Evolutionary conservation across 2,329 filamentous ascomycete genomes (phyloP).

Genomic region (Paecilomyces fulvus): DNA sequence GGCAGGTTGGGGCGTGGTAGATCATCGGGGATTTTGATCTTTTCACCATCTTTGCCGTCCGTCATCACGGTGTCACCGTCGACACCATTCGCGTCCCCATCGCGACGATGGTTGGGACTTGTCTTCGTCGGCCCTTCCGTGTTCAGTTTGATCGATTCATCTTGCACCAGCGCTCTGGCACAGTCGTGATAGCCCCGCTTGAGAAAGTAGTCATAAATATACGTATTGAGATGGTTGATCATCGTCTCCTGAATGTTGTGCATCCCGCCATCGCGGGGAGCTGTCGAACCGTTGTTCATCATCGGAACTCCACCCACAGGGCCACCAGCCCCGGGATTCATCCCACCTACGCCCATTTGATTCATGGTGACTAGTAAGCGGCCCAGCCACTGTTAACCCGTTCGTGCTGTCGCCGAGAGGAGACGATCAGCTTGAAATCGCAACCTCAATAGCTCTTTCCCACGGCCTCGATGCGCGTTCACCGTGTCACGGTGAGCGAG

Average conservation of each 20-base stretch:
- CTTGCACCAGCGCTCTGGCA: slow-evolving; percentile 64
- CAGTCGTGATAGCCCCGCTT: slow-evolving; percentile 77
- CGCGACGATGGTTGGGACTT: slow-evolving; percentile 58
- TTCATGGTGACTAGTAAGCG: slow-evolving; percentile 39
- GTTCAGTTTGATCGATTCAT: slow-evolving; percentile 54
- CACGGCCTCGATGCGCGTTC: slow-evolving; percentile 22
- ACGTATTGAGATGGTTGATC: slow-evolving; percentile 49
- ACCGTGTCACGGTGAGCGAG: slow-evolving; percentile 17
- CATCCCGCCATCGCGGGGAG: slow-evolving; percentile 35
- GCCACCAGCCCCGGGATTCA: slow-evolving; percentile 47
- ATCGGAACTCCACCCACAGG: slow-evolving; percentile 50
- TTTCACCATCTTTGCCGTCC: slow-evolving; percentile 70
- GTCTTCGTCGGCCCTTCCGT: slow-evolving; percentile 51
- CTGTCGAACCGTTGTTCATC: slow-evolving; percentile 44
- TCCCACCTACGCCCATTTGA: slow-evolving; percentile 49
- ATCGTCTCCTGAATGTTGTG: slow-evolving; percentile 26
- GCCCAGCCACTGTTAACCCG: slow-evolving; percentile 26
- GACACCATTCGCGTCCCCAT: slow-evolving; percentile 63
- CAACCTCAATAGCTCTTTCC: not conserved
- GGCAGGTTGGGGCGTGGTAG: slow-evolving; percentile 58
- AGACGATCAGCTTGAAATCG: slow-evolving; percentile 11
- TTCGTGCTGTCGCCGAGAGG: slow-evolving; percentile 17
- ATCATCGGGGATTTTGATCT: slow-evolving; percentile 67
- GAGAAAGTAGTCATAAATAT: slow-evolving; percentile 69
- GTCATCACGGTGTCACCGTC: slow-evolving; percentile 71